phyloP scores from a whole-genome alignment of 73 alveolate genomes.

The Tetrahymena thermophila region DNA sequence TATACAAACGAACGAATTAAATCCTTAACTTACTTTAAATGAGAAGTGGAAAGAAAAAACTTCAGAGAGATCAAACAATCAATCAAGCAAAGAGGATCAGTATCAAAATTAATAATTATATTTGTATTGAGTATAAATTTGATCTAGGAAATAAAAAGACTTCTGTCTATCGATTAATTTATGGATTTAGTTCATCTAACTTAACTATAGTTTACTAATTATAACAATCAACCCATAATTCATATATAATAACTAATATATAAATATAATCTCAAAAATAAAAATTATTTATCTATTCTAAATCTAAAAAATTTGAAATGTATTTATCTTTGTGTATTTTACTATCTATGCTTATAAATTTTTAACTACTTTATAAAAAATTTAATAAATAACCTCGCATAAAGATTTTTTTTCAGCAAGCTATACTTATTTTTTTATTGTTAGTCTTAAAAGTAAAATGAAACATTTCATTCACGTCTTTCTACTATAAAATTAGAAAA shows the following conservation, averaged over 20 bases:
- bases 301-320: not conserved
- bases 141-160: not conserved
- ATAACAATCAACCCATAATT: not conserved
- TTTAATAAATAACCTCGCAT: not conserved
- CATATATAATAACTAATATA: not conserved
- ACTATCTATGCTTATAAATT: not conserved
- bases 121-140: not conserved
- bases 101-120: not conserved
- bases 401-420: not conserved
- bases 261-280: not conserved
- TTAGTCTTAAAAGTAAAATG: not conserved
- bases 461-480: too few species aligned
- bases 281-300: not conserved
- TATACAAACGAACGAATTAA: not conserved
- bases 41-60: not conserved
- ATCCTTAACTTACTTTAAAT: not conserved
- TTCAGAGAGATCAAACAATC: not conserved
- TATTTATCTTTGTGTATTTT: not conserved
- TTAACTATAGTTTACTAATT: not conserved
- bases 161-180: not conserved
- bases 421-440: too few species aligned
- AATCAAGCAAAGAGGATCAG: not conserved
- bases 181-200: not conserved
- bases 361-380: not conserved
- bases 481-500: not conserved